Conservation (phyloP, 129 eudicot genomes). For the Calendula officinalis region DNA sequence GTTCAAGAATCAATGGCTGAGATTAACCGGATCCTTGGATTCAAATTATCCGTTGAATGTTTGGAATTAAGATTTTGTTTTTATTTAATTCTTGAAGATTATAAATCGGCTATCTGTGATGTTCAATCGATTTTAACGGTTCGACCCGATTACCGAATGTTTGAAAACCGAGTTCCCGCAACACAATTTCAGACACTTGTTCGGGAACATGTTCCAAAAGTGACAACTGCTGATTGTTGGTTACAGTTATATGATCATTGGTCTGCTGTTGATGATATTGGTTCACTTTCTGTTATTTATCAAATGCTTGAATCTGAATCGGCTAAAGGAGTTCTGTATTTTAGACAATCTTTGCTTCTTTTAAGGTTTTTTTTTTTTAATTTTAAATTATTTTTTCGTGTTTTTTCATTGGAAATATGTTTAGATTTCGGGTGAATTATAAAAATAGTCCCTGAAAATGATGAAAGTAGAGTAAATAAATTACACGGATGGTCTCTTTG, state of each 20-base stretch:
- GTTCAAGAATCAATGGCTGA: conserved; percentile 70
- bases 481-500: too few relatives aligned
- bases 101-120: conserved; percentile 79
- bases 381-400: too few relatives aligned
- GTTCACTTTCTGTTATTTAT: conserved; percentile 92
- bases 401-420: too few relatives aligned
- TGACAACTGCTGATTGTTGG: conserved; percentile 98
- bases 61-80: conserved; percentile 90
- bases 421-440: too few relatives aligned
- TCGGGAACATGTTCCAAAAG: conserved; percentile 84
- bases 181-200: conserved; percentile 79
- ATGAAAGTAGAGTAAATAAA: too few relatives aligned
- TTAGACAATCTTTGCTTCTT: conserved; percentile 92
- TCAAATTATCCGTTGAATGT: conserved; percentile 83
- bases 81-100: conserved; percentile 80
- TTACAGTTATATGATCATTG: conserved; percentile 84
- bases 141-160: conserved; percentile 75
- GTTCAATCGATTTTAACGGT: conserved; percentile 90
- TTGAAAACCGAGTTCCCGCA: conserved; percentile 88
- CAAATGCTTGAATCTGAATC: conserved; percentile 98
- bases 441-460: background rate
- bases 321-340: conserved; percentile 87
- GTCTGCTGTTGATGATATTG: conserved; percentile 95
- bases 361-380: too few relatives aligned
- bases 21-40: conserved; percentile 77